Conservation (phyloP, 768 basidiomycete genomes). For the Paxillus involutus region DNA sequence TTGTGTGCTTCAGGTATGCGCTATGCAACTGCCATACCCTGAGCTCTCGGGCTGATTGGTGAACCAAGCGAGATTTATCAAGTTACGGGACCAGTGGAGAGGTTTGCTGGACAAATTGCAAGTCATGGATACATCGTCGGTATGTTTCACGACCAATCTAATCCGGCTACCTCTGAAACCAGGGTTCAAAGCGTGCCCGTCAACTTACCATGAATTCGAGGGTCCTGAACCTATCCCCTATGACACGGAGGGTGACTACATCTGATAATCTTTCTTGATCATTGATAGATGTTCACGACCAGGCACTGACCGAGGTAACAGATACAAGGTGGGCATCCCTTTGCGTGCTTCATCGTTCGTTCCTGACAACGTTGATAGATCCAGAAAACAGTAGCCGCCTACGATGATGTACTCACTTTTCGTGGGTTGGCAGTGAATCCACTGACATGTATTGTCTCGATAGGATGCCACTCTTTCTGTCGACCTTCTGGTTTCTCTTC, state of each 20-base stretch:
- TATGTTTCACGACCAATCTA: constrained; percentile 31
- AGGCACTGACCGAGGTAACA: constrained; percentile 92
- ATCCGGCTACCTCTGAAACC: neutral
- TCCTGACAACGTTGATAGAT: constrained; percentile 48
- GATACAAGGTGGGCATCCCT: constrained; percentile 66
- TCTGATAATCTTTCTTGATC: neutral
- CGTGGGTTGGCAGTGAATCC: neutral
- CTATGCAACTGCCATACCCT: neutral
- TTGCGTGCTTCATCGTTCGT: neutral
- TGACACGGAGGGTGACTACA: constrained; percentile 69
- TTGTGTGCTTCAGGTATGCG: constrained; percentile 75
- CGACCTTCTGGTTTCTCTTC: constrained; percentile 68
- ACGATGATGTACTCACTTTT: constrained; percentile 66
- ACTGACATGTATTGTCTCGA: neutral
- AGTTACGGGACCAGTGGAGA: constrained; percentile 95
- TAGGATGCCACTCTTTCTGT: constrained; percentile 80
- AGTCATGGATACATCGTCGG: constrained; percentile 85
- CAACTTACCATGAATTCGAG: constrained; percentile 90
- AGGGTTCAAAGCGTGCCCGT: constrained; percentile 64
- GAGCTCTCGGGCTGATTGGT: neutral
- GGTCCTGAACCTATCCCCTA: constrained; percentile 88
- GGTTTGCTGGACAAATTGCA: constrained; percentile 86
- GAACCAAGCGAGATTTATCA: constrained; percentile 87
- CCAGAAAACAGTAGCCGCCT: constrained; percentile 84
- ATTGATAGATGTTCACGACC: neutral